Base-by-base conservation (phyloP, 495 filamentous ascomycete species). In the Paragyromitra xinjiangensis region DNA sequence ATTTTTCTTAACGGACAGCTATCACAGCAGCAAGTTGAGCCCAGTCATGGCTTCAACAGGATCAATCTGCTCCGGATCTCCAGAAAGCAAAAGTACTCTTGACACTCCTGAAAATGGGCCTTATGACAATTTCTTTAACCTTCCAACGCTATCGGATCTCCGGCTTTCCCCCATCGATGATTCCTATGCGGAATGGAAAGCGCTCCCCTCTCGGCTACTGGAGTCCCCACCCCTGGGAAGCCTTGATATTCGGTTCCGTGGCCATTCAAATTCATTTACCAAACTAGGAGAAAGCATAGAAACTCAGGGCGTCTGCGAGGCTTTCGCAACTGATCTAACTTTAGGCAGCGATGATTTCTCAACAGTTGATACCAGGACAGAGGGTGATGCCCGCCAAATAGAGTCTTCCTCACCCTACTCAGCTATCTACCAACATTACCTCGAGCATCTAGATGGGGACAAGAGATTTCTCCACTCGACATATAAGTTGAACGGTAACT, bases 11-110 rank as follows among this genome's bases (percentile, higher is more conserved):
- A 26, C 1, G 24, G 8, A 56, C 26, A 5, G 6, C 3, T 22
- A 29, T 56, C 53, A 56, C 11, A 9, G 53, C 24, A 26, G 3
- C 9, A 56, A 61, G 7, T 6, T 1, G 5, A 4, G 29, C 39
- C 6, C 39, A 24, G 42, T 37, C 24, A 79, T 79, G 77, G 74
- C 66, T 14, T 79, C 77, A 29, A 12, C 67, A 39, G 56, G 48
- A 39, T 80, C 79, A 19, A 53, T 65, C 37, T 72, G 64, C 48
- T 81, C 79, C 19, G 73, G 78, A 42, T 81, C 79, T 50, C 78
- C 78, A 6, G 71, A 72, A 51, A 80, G 79, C 39, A 79, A 79
- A 66, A 81, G 70, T 48, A 80, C 80, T 6, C 50, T 78, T 26
- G 69, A 77, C 34, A 81, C 79, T 51, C 79, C 79, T 29, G 59